phyloP scores from a whole-genome alignment of 805 yeast genomes.

The Cyberlindnera petersonii region DNA sequence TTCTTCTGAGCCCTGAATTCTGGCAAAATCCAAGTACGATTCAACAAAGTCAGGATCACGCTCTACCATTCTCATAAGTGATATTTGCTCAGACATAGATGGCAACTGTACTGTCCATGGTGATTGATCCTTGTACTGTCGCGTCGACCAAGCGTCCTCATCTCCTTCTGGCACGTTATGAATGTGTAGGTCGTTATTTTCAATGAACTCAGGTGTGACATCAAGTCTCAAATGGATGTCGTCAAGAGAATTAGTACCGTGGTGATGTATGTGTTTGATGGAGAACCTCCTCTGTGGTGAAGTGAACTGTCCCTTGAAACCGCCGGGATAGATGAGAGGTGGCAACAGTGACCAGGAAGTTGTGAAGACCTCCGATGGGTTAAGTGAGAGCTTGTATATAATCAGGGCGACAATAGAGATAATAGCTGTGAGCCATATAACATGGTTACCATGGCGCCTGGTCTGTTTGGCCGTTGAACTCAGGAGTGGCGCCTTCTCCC shows the following conservation, averaged over 20 bases:
- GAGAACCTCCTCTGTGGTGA: constrained; percentile 22
- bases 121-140: constrained; percentile 29
- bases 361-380: background rate
- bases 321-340: constrained; percentile 2
- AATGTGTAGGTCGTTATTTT: constrained; percentile 8
- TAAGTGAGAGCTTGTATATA: background rate
- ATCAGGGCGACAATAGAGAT: background rate
- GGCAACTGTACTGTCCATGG: constrained; percentile 39
- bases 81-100: constrained; percentile 20
- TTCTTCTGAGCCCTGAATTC: constrained; percentile 30
- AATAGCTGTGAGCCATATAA: background rate
- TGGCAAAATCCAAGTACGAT: constrained; percentile 57
- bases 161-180: constrained; percentile 3
- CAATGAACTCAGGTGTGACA: constrained; percentile 39
- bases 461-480: background rate
- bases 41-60: constrained; percentile 62
- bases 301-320: background rate
- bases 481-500: constrained; percentile 7
- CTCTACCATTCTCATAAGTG: constrained; percentile 37
- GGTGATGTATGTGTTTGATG: constrained; percentile 61
- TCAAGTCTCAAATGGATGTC: constrained; percentile 47
- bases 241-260: constrained; percentile 46
- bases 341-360: background rate
- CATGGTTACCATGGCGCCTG: background rate
- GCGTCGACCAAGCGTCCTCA: constrained; percentile 14